phyloP scores from a whole-genome alignment of 176 grass and related monocot species.

The Aegilops longissima region DNA sequence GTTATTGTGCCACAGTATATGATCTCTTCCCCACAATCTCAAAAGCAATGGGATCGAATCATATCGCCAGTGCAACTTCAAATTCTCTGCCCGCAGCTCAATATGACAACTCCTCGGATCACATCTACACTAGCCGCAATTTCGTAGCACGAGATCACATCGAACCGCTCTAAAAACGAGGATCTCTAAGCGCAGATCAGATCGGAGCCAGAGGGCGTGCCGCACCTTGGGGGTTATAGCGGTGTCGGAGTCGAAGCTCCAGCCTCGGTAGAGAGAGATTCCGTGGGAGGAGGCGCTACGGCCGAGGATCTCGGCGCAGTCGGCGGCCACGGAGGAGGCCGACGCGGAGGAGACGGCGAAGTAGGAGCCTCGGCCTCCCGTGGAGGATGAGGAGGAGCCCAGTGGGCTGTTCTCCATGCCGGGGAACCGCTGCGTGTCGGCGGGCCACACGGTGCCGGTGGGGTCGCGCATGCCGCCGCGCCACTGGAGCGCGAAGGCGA shows the following conservation, averaged over 20 bases:
- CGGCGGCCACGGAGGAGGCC: conserved; percentile 50
- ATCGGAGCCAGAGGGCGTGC: neutral
- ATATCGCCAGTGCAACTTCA: neutral
- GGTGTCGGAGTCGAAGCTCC: conserved; percentile 72
- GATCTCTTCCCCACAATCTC: neutral
- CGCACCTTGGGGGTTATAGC: conserved; percentile 66
- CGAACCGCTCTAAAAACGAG: neutral
- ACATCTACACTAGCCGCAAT: neutral
- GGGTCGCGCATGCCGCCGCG: conserved; percentile 86
- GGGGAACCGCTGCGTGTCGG: conserved; percentile 77
- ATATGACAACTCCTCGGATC: neutral
- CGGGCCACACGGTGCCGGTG: conserved; percentile 68
- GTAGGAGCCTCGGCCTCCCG: conserved; percentile 29
- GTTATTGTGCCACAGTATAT: neutral
- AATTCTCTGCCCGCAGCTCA: neutral
- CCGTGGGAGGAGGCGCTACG: conserved; percentile 64
- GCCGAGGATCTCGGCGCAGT: conserved; percentile 90
- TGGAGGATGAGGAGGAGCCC: conserved; percentile 71
- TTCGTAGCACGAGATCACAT: conserved; percentile 15
- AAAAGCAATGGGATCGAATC: neutral
- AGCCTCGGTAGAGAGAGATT: conserved; percentile 82
- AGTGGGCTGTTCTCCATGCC: conserved; percentile 87
- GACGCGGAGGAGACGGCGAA: conserved; percentile 43
- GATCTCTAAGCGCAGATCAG: conserved; percentile 9
- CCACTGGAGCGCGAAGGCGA: conserved; percentile 97